Percentiles rank a stretch among this genome's conserved stretches.
Evolutionary conservation across 306 rosid genomes (phyloP).

Genomic region (Hippophae rhamnoides): DNA sequence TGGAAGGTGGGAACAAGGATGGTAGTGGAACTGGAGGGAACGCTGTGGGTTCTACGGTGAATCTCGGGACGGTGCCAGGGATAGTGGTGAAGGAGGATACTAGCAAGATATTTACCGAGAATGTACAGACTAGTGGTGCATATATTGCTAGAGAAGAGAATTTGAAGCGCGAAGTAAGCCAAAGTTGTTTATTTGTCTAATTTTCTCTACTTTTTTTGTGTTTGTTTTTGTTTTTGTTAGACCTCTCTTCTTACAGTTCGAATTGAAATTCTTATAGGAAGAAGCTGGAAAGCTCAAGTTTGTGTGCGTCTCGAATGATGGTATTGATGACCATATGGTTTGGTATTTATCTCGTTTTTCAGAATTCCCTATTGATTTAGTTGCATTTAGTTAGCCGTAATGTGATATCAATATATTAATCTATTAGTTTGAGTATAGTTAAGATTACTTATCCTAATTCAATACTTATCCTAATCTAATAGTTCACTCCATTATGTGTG

Average conservation of each 20-base stretch:
- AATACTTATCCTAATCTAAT: no score
- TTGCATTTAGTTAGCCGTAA: neutral
- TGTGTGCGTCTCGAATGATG: constrained; percentile 67
- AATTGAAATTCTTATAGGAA: constrained; percentile 39
- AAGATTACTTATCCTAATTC: no score
- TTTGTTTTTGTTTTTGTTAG: neutral
- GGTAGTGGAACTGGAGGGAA: constrained; percentile 28
- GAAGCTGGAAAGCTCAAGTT: constrained; percentile 84
- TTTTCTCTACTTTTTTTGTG: neutral
- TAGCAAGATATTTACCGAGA: constrained; percentile 75
- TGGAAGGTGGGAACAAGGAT: constrained; percentile 44
- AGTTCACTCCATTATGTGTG: no score
- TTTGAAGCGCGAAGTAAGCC: constrained; percentile 62
- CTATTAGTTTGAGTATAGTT: no score
- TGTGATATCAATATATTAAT: no score
- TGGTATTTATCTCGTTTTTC: constrained; percentile 47
- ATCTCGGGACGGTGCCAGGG: constrained; percentile 40
- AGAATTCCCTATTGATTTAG: constrained; percentile 1
- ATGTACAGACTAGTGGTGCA: constrained; percentile 90
- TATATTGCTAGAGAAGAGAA: constrained; percentile 85
- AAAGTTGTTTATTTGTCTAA: neutral
- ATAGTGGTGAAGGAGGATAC: constrained; percentile 77
- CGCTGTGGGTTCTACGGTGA: constrained; percentile 18
- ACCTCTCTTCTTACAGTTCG: no score
- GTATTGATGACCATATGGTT: constrained; percentile 84